Evolutionary conservation across 2,329 filamentous ascomycete species (phyloP).

Genomic region (Simplicillium aogashimaense): DNA sequence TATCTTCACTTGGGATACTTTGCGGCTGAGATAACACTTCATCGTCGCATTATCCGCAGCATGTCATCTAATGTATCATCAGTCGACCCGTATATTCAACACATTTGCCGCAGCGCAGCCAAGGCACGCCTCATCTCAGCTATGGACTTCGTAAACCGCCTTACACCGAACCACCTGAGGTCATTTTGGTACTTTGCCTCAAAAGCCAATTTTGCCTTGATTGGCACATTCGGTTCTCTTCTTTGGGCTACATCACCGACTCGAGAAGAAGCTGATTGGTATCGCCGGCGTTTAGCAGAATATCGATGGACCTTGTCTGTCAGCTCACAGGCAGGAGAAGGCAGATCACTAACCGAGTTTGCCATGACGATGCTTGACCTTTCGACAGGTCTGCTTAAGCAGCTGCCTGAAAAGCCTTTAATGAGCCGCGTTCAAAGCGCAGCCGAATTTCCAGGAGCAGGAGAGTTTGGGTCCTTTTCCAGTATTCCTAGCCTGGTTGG

Average conservation of each 20-base stretch:
- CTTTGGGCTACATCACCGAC: constrained; percentile 84
- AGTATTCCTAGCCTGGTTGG: constrained; percentile 24
- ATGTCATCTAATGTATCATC: constrained; percentile 35
- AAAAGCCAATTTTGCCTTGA: constrained; percentile 86
- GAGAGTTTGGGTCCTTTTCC: constrained; percentile 19
- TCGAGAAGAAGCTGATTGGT: constrained; percentile 86
- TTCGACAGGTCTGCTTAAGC: constrained; percentile 57
- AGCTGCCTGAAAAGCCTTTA: constrained; percentile 60
- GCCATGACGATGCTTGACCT: constrained; percentile 73
- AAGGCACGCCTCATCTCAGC: constrained; percentile 91
- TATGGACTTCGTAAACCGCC: constrained; percentile 94
- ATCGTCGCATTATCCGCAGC: constrained; percentile 81
- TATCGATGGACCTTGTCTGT: constrained; percentile 93
- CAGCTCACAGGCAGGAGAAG: constrained; percentile 60
- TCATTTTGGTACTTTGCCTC: constrained; percentile 89
- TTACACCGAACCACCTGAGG: constrained; percentile 77
- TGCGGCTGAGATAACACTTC: constrained; percentile 86
- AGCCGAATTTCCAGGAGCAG: constrained; percentile 31
- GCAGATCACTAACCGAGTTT: constrained; percentile 51
- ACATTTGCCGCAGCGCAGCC: constrained; percentile 87
- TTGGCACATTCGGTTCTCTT: constrained; percentile 85
- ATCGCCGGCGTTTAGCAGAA: constrained; percentile 72
- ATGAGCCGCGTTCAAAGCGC: constrained; percentile 46
- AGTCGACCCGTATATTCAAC: constrained; percentile 71
- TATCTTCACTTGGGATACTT: constrained; percentile 90